Evolutionary conservation across 2,329 filamentous ascomycete species (phyloP), one percentile per base, ranked within the genome.

Genomic region (Canariomyces notabilis): DNA sequence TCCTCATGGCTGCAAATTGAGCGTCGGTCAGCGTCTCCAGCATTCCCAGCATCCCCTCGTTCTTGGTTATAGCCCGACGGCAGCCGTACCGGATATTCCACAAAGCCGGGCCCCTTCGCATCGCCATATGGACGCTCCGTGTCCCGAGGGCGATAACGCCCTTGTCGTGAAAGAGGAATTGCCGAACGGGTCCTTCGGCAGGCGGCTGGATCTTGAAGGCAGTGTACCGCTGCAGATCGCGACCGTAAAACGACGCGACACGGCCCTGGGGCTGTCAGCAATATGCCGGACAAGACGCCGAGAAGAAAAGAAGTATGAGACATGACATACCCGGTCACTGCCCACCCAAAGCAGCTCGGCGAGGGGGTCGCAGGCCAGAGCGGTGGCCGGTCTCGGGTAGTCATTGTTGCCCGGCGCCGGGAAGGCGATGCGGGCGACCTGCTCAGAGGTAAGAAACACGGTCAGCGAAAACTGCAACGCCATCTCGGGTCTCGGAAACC

Each of bases 261-360:
- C 89, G 83, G 52, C 93, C 93, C 88, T 95, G 46, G 29, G 20
- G n/a, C 8, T 15, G 35, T 49, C 42, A 45, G 34, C 21, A 22
- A 4, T 35, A 11, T 14, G 16, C 34, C 32, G 48, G 44, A 40
- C 16, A 32, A 5, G 9, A 4, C 7, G 7, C 6, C 2, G 26
- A 20, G 29, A 11, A 37, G 37, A 6, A 14, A 2, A 8, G 9
- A 23, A 18, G 31, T 35, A 23, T 9, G 22, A 31, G 11, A 9
- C 20, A 31, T 2, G 18, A 43, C 54, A 48, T 57, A 50, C 59
- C 79, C 83, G 88, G 70, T 93, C 87, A 66, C 93, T 95, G 37
- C 90, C 94, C 3, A 83, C 82, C 93, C 94, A 98, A 43, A 98
- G 70, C 29, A 98, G 76, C 66, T 98, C 93, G 65, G 95, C 86